Base-by-base conservation (phyloP, 169 alveolate species). In the Plasmodium malariae region DNA sequence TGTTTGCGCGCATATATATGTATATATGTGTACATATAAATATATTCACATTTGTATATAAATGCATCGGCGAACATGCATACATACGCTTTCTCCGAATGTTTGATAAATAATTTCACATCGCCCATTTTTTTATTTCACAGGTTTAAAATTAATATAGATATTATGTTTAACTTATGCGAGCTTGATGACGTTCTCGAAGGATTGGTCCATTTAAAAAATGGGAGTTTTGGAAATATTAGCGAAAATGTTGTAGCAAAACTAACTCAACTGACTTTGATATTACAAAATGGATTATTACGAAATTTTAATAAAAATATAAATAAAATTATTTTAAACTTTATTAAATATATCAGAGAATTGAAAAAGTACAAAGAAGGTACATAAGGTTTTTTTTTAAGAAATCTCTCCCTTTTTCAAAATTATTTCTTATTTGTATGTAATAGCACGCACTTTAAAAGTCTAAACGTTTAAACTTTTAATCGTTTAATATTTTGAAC, bases 121-220 rank as follows among this genome's bases (percentile, higher is more conserved):
- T 45, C 37, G 17, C 14, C 24, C 3, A 7, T 11, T 70, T 69
- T 1, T 45, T 45, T 19, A 48, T 48, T 71, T 71, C 43, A 54
- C 63, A 83, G 91, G 72, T 67, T 34, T 43, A 68, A 83, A 67
- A 51, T 83, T 28, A 7, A 68, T 30, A 70, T 83, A 43, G 91
- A 12, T 0, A 67, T 83, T 30, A 24, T 59, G 60, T 30, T 83
- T 34, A 83, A 83, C 43, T 71, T 83, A 45, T 36, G 24, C 17
- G 83, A 71, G n/a, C 6, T 83, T n/a, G 21, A 51, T 12, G 45
- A 67, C 34, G 28, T 83, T 24, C 67, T 34, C 19, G 59, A 59
- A 3, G 62, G 85, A 17, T 30, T 83, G 54, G 67, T 26, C 21
- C 65, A 83, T 67, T 83, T 83, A 37, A 65, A 40, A 21, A 45